Conservation (phyloP, 768 basidiomycete species). For the Rhizopogon roseolus region DNA sequence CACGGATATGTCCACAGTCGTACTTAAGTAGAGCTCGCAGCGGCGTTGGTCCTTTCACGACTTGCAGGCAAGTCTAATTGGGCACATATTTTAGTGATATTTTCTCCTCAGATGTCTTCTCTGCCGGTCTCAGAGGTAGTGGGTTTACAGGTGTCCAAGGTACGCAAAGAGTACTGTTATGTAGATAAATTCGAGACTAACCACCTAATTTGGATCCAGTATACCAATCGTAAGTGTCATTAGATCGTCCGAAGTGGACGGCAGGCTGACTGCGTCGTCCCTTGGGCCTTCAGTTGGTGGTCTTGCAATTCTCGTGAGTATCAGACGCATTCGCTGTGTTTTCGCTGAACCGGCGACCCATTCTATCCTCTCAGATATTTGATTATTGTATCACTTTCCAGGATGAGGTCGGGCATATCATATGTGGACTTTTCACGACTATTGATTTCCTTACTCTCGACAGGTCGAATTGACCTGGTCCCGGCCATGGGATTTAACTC, state of each 20-base stretch:
- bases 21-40: neutral
- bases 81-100: no score
- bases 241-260: neutral
- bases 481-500: conserved; percentile 11
- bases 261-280: neutral
- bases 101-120: neutral
- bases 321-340: no score
- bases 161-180: neutral
- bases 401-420: conserved; percentile 2
- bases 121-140: conserved; percentile 1
- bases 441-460: neutral
- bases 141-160: conserved; percentile 13
- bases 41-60: neutral
- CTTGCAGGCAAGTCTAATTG: neutral
- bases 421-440: no score
- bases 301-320: conserved; percentile 12
- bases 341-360: neutral
- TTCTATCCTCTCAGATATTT: conserved; percentile 1
- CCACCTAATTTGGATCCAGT: conserved; percentile 1
- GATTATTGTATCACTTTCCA: conserved; percentile 8
- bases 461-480: conserved; percentile 17
- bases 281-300: conserved; percentile 8
- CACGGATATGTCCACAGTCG: neutral
- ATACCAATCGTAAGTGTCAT: conserved; percentile 8
- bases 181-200: neutral